Percentiles rank a stretch among this genome's conserved stretches.
Evolutionary conservation across 2,329 filamentous ascomycete species (phyloP).

Genomic region (Fusarium burgessii): DNA sequence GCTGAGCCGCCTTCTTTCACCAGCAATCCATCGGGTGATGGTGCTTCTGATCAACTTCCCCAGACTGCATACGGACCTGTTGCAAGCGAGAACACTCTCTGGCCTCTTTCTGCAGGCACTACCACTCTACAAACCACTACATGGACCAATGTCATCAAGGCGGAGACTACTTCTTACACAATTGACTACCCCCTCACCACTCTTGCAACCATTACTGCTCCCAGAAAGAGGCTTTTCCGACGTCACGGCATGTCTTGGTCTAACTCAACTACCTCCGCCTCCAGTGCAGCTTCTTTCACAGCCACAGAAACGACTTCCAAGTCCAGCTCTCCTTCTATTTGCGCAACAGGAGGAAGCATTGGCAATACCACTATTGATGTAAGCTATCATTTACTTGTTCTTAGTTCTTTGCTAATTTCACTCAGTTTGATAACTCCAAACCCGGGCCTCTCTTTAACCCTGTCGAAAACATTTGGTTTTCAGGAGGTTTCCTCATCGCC

Average conservation of each 20-base stretch:
- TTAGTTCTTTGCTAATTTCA: constrained; percentile 23
- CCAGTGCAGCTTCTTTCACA: constrained; percentile 12
- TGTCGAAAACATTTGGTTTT: constrained; percentile 56
- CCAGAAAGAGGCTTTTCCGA: constrained; percentile 45
- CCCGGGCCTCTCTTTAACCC: constrained; percentile 56
- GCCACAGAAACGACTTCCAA: constrained; percentile 13
- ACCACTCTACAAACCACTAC: constrained; percentile 52
- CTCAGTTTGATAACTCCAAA: constrained; percentile 54
- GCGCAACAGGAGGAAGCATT: constrained; percentile 48
- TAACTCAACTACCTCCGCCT: constrained; percentile 47
- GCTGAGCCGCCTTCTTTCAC: constrained; percentile 29
- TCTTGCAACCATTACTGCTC: constrained; percentile 50
- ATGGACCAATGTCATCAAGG: constrained; percentile 55
- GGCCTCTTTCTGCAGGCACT: constrained; percentile 39
- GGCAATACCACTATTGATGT: constrained; percentile 56
- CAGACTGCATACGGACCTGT: constrained; percentile 44
- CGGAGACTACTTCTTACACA: constrained; percentile 56
- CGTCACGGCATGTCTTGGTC: constrained; percentile 51
- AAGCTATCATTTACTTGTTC: constrained; percentile 31
- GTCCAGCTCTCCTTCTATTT: constrained; percentile 42
- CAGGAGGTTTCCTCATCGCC: constrained; percentile 55
- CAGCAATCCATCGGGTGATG: constrained; percentile 29
- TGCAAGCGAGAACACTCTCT: constrained; percentile 41
- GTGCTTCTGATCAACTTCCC: constrained; percentile 26
- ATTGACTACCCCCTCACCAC: constrained; percentile 56